These are phyloP conservation scores for Epichloe festucae DNA, from an alignment of 2,329 filamentous ascomycete genomes.

Conservation along the genomic window DNA sequence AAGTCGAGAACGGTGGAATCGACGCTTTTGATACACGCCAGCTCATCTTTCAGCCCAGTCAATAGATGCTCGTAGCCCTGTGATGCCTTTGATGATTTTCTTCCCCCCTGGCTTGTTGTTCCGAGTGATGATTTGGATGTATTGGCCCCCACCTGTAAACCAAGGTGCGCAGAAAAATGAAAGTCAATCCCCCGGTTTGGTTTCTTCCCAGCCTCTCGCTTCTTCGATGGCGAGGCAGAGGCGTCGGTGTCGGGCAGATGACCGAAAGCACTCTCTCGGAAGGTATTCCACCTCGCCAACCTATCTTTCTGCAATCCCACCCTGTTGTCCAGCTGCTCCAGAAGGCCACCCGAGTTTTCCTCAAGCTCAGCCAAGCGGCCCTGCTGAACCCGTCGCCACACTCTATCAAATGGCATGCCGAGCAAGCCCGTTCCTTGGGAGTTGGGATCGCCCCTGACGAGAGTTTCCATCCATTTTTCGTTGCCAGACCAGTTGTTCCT, in stretches of 20 bases:
- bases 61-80: conserved; percentile 33
- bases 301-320: conserved; percentile 54
- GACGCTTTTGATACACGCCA: conserved; percentile 18
- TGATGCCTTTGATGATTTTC: conserved; percentile 14
- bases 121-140: conserved; percentile 12
- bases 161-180: conserved; percentile 39
- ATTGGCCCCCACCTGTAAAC: conserved; percentile 27
- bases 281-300: conserved; percentile 61
- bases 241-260: conserved; percentile 9
- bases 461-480: conserved; percentile 56
- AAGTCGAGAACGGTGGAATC: conserved; percentile 10
- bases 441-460: conserved; percentile 53
- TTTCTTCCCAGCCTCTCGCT: conserved; percentile 8
- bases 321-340: conserved; percentile 59
- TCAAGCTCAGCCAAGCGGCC: conserved; percentile 46
- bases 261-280: conserved; percentile 37
- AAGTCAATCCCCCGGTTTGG: conserved; percentile 33
- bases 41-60: conserved; percentile 25
- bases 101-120: conserved; percentile 16
- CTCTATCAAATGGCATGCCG: conserved; percentile 50
- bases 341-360: conserved; percentile 34
- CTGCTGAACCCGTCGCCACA: conserved; percentile 56
- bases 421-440: conserved; percentile 50
- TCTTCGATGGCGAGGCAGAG: conserved; percentile 14
- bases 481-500: conserved; percentile 69